phyloP scores from a whole-genome alignment of 768 basidiomycete species.

The Tricholoma flavovirens region DNA sequence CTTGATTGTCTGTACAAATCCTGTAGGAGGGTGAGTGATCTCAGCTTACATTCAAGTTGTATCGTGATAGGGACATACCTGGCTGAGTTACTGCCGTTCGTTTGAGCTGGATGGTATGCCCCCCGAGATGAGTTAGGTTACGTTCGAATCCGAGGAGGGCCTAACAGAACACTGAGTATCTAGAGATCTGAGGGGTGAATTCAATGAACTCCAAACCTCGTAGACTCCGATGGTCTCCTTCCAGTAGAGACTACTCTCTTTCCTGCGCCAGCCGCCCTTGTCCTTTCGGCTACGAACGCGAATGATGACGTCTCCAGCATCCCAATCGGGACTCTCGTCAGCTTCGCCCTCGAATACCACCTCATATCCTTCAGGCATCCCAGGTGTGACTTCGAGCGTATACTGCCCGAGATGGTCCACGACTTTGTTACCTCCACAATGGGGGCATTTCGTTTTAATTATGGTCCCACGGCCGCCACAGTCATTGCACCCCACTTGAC shows the following conservation, averaged over 20 bases:
- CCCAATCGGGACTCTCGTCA: slow-evolving; percentile 95
- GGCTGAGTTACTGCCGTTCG: slow-evolving; percentile 89
- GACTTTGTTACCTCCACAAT: slow-evolving; percentile 79
- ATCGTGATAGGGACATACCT: slow-evolving; percentile 36
- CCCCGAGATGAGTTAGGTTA: slow-evolving; percentile 90
- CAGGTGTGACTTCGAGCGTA: slow-evolving; percentile 79
- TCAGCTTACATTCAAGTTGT: not conserved
- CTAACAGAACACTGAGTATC: slow-evolving; percentile 33
- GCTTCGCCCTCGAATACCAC: slow-evolving; percentile 94
- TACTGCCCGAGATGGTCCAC: slow-evolving; percentile 76
- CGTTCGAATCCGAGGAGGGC: slow-evolving; percentile 95
- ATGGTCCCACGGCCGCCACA: slow-evolving; percentile 81
- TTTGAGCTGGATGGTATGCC: slow-evolving; percentile 63
- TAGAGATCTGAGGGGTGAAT: not conserved
- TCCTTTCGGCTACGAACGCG: slow-evolving; percentile 74
- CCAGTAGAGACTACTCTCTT: slow-evolving; percentile 90
- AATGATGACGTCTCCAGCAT: slow-evolving; percentile 88
- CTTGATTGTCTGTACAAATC: slow-evolving; percentile 77
- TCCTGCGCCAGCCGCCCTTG: slow-evolving; percentile 79
- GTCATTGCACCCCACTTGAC: slow-evolving; percentile 75
- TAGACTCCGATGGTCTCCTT: slow-evolving; percentile 86
- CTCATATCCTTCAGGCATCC: slow-evolving; percentile 92
- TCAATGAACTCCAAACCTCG: slow-evolving; percentile 52
- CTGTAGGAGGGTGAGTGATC: slow-evolving; percentile 28
- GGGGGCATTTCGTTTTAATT: slow-evolving; percentile 73